phyloP scores from a whole-genome alignment of 2,329 filamentous ascomycete species.

The Aspergillus caelatus region DNA sequence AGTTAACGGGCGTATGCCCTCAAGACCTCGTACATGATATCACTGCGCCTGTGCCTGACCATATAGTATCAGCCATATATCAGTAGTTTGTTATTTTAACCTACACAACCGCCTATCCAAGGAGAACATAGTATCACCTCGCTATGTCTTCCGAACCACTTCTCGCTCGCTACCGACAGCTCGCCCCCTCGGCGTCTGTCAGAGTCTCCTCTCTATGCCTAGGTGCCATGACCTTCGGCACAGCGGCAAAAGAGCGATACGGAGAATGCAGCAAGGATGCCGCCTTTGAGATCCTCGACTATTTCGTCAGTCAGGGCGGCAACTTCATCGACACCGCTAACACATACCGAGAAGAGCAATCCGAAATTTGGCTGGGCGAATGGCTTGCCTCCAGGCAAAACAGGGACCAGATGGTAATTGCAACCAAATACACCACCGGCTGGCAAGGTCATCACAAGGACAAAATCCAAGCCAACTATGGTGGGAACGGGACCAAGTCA shows the following conservation, averaged over 20 bases:
- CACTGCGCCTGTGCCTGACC: neutral
- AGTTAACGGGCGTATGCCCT: neutral
- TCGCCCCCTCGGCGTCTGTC: conserved; percentile 66
- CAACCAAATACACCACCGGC: conserved; percentile 64
- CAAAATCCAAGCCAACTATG: conserved; percentile 44
- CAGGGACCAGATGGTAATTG: conserved; percentile 69
- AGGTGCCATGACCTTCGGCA: conserved; percentile 39
- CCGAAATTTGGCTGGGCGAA: conserved; percentile 67
- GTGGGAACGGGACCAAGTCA: conserved; percentile 39
- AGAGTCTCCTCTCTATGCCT: conserved; percentile 63
- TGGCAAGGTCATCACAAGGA: conserved; percentile 15
- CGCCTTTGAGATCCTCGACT: conserved; percentile 65
- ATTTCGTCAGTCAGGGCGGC: conserved; percentile 64
- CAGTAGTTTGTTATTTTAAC: neutral
- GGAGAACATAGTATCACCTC: neutral
- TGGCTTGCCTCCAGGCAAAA: conserved; percentile 66
- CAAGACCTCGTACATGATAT: neutral
- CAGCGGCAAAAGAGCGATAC: conserved; percentile 53
- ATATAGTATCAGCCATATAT: neutral
- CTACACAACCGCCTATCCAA: neutral
- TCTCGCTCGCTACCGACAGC: conserved; percentile 64
- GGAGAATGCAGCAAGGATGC: conserved; percentile 65
- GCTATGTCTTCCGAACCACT: neutral
- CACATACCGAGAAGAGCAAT: conserved; percentile 66
- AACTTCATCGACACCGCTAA: conserved; percentile 74